A percentile compares a stretch with the other conserved stretches of the same genome.
phyloP scores from a whole-genome alignment of 768 basidiomycete species.

The Boletus barrowsii region DNA sequence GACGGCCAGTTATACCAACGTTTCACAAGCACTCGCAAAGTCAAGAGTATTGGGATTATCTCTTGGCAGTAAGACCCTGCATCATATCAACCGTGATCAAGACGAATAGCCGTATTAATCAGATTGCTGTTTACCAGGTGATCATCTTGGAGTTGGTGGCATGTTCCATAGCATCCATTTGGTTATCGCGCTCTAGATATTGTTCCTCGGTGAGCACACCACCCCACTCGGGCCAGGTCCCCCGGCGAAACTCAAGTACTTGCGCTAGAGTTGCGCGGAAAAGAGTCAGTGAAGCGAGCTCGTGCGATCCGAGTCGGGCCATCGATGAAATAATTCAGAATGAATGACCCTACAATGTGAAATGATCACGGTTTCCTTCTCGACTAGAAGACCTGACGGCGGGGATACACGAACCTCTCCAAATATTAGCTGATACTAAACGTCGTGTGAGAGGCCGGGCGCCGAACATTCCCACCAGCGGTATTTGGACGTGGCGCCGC shows the following conservation, averaged over 20 bases:
- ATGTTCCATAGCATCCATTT: conserved; percentile 42
- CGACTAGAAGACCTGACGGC: too few relatives aligned
- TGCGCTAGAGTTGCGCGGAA: conserved; percentile 42
- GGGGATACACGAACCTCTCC: too few relatives aligned
- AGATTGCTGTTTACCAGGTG: conserved; percentile 40
- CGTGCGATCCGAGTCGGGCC: too few relatives aligned
- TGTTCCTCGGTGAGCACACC: conserved; percentile 40
- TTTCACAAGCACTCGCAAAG: conserved; percentile 4
- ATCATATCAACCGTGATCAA: neutral
- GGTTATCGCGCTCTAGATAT: conserved; percentile 41
- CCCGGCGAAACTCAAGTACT: conserved; percentile 21
- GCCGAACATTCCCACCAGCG: too few relatives aligned
- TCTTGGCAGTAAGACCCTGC: conserved; percentile 54
- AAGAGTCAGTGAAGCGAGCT: conserved; percentile 30
- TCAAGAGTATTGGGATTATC: conserved; percentile 37
- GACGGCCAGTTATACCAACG: neutral
- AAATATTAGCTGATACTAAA: too few relatives aligned
- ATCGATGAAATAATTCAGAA: neutral
- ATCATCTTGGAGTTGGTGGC: conserved; percentile 43
- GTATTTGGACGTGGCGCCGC: too few relatives aligned
- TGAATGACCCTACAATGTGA: neutral
- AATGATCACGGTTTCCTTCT: neutral
- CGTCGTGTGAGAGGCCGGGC: too few relatives aligned
- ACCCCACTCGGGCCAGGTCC: conserved; percentile 43
- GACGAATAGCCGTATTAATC: neutral